phyloP scores from a whole-genome alignment of 495 filamentous ascomycete genomes.

The Haplographium delicatum region DNA sequence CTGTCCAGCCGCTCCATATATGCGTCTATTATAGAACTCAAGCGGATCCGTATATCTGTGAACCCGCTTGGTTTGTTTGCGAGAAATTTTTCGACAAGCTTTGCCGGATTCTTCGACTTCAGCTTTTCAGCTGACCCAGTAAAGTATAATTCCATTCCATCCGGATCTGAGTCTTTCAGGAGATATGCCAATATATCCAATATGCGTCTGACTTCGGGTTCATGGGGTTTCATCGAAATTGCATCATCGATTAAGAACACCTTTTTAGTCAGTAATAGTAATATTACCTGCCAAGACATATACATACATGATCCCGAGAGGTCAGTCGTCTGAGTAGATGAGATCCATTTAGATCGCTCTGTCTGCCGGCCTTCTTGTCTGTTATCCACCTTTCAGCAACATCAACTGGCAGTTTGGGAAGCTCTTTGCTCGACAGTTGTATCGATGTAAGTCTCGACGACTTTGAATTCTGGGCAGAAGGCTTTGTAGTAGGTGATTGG shows the following conservation, averaged over 20 bases:
- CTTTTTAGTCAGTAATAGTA: neutral
- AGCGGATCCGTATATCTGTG: neutral
- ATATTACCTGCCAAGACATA: neutral
- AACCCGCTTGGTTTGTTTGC: neutral
- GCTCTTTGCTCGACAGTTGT: too few species aligned
- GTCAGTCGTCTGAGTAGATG: too few species aligned
- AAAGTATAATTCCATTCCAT: conserved; percentile 4
- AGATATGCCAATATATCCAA: neutral
- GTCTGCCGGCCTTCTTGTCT: too few species aligned
- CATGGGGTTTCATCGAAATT: neutral
- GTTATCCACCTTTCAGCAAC: too few species aligned
- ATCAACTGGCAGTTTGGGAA: too few species aligned
- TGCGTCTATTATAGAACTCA: neutral
- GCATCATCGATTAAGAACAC: conserved; percentile 10
- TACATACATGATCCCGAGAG: neutral
- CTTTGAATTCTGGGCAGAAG: too few species aligned
- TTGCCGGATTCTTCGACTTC: neutral
- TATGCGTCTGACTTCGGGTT: neutral
- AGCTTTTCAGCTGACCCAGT: neutral
- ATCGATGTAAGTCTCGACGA: too few species aligned
- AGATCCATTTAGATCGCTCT: too few species aligned
- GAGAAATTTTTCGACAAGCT: neutral
- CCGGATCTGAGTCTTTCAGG: neutral
- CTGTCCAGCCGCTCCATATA: neutral
- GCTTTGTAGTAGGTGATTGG: too few species aligned